Conservation (phyloP, 2,329 filamentous ascomycete genomes). For the Orbilia brochopaga region DNA sequence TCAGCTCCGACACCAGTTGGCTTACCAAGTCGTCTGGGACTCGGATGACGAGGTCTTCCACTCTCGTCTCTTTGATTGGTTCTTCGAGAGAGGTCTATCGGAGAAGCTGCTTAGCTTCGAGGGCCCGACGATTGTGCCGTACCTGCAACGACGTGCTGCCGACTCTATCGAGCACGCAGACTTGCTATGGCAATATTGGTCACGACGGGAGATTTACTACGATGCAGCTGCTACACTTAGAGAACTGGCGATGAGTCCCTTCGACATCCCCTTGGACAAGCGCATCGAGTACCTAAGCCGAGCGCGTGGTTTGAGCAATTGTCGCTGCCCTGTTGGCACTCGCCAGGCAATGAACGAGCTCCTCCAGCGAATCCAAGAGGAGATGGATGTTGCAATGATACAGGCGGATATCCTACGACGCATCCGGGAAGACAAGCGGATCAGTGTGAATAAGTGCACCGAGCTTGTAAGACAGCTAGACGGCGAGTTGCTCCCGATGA, state of each 20-base stretch:
- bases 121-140: conserved; percentile 83
- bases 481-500: conserved; percentile 77
- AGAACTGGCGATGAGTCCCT: conserved; percentile 80
- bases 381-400: conserved; percentile 91
- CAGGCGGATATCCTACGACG: conserved; percentile 88
- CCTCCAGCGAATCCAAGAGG: conserved; percentile 80
- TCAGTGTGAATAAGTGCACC: conserved; percentile 68
- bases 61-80: conserved; percentile 97
- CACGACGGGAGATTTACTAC: conserved; percentile 80
- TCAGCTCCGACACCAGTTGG: conserved; percentile 80
- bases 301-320: conserved; percentile 90
- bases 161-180: conserved; percentile 81
- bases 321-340: conserved; percentile 75
- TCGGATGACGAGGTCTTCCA: conserved; percentile 94
- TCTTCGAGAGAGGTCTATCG: conserved; percentile 80
- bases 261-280: conserved; percentile 77
- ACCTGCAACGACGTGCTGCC: conserved; percentile 76
- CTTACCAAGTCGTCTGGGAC: conserved; percentile 85
- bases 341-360: conserved; percentile 83
- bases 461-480: conserved; percentile 74
- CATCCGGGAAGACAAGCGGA: conserved; percentile 73
- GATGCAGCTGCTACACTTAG: conserved; percentile 87
- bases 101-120: conserved; percentile 84
- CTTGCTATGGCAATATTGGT: conserved; percentile 89
- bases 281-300: conserved; percentile 88